Conservation (phyloP, 176 grass and related monocot species). For the bread wheat (Triticum aestivum) region DNA sequence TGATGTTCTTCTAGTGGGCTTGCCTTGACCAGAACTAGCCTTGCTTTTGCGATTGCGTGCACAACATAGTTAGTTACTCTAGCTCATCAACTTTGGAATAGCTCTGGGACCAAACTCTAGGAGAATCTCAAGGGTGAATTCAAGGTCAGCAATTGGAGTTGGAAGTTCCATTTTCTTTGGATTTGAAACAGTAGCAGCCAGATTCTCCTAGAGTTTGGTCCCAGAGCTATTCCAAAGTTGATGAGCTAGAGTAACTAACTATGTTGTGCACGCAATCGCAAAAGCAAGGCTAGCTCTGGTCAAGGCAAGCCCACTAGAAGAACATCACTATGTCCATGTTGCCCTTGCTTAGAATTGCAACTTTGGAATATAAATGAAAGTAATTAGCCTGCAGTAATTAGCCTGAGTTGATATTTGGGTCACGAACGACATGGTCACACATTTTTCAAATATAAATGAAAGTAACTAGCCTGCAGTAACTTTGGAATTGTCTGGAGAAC, state of each 20-base stretch:
- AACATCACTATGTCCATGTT: neutral
- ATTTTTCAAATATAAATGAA: neutral
- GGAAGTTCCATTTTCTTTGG: neutral
- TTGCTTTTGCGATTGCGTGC: neutral
- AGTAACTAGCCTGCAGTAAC: neutral
- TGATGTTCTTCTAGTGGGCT: neutral
- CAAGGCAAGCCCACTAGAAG: neutral
- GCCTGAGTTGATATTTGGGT: neutral
- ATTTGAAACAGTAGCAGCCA: neutral
- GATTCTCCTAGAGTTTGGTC: neutral
- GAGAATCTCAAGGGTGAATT: slow-evolving; percentile 1
- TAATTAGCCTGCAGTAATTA: too few relatives aligned
- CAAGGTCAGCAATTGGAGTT: neutral
- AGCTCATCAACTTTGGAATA: neutral
- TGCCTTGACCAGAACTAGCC: neutral
- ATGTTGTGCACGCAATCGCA: neutral
- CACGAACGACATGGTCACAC: neutral
- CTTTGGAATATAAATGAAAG: too few relatives aligned
- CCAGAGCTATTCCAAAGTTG: neutral
- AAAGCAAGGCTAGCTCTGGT: neutral
- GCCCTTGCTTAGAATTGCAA: neutral
- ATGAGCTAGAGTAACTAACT: neutral
- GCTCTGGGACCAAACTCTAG: neutral
- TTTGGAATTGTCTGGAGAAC: too few relatives aligned
- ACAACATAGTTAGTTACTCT: neutral